Evolutionary conservation across 1,284 basidiomycete genomes (phyloP), one percentile per base, ranked within the genome.

Genomic region (Leccinum proximum): DNA sequence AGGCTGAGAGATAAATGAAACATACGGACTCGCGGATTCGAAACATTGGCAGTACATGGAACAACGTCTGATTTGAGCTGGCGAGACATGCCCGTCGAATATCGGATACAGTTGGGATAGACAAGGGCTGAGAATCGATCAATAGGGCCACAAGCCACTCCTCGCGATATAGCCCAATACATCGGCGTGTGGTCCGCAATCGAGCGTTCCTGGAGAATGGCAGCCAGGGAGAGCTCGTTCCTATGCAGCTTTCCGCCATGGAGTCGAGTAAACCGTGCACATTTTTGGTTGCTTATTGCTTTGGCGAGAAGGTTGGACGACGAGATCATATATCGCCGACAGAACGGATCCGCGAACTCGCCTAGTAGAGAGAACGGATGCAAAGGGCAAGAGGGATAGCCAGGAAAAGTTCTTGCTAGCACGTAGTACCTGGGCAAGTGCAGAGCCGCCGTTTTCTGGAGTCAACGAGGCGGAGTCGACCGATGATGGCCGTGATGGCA

Each of bases 41-140:
- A 62, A 18, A 65, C 18, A 35, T 62, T 67, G 48, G 85, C 30
- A 91, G 78, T 2, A 83, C 80, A 66, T 89, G 87, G 73, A 90
- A 91, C 2, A 91, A 75, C 5, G 72, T 73, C 65, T 91, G 85
- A 70, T 91, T 87, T 2, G 84, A 86, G 18, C 79, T 83, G 30
- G 84, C 77, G 35, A 91, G 77, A 70, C 89, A 91, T 1, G 87
- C 35, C 33, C 33, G 33, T 33, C 33, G 33, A 33, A 33, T 33
- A 33, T 33, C 33, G 33, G 33, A 33, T 33, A 33, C 33, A 33
- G 33, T 33, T 33, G 33, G 33, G 33, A 33, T 33, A 33, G 33
- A 33, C 33, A 33, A 33, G 33, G 33, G 33, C 33, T 33, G 33
- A 33, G 33, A 33, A 33, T 33, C 33, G 33, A 33, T 33, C 33